These are phyloP conservation scores for Waltergamsia citrina DNA, from an alignment of 2,329 filamentous ascomycete genomes.

Conservation along the genomic window DNA sequence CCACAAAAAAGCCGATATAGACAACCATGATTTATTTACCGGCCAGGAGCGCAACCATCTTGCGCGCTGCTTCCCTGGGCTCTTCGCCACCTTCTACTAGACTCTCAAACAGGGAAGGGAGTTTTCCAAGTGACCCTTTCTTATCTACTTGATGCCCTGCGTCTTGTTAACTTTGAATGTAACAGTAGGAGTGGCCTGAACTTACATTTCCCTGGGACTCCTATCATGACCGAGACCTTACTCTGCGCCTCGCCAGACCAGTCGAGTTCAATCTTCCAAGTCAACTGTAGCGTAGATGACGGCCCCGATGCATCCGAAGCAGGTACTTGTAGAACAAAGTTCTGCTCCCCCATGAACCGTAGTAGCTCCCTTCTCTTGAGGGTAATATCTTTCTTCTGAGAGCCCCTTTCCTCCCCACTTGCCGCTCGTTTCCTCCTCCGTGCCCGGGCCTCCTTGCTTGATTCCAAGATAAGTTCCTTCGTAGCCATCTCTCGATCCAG, in stretches of 20 bases:
- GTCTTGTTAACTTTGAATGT: slow-evolving; percentile 3
- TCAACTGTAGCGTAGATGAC: slow-evolving; percentile 37
- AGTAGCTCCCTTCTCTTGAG: slow-evolving; percentile 27
- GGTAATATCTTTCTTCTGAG: no score
- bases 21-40: no score
- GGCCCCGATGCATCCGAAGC: slow-evolving; percentile 7
- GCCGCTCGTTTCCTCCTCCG: slow-evolving; percentile 13
- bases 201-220: slow-evolving; percentile 56
- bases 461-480: slow-evolving; percentile 16
- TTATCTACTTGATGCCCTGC: slow-evolving; percentile 54
- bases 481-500: slow-evolving; percentile 37
- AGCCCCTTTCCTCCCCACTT: slow-evolving; percentile 9
- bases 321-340: slow-evolving; percentile 31
- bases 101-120: slow-evolving; percentile 51
- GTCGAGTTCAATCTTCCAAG: slow-evolving; percentile 58
- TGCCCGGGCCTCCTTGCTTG: slow-evolving; percentile 12
- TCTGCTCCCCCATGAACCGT: slow-evolving; percentile 42
- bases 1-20: no score
- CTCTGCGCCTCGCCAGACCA: slow-evolving; percentile 65
- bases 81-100: slow-evolving; percentile 46
- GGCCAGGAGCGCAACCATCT: slow-evolving; percentile 49
- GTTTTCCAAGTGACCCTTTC: slow-evolving; percentile 42
- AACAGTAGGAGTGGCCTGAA: slow-evolving; percentile 11
- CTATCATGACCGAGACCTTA: slow-evolving; percentile 41
- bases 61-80: slow-evolving; percentile 45